Percentiles rank a stretch among this genome's conserved stretches.
Conservation (phyloP, 345 rosid species). For the Brassica cretica region DNA sequence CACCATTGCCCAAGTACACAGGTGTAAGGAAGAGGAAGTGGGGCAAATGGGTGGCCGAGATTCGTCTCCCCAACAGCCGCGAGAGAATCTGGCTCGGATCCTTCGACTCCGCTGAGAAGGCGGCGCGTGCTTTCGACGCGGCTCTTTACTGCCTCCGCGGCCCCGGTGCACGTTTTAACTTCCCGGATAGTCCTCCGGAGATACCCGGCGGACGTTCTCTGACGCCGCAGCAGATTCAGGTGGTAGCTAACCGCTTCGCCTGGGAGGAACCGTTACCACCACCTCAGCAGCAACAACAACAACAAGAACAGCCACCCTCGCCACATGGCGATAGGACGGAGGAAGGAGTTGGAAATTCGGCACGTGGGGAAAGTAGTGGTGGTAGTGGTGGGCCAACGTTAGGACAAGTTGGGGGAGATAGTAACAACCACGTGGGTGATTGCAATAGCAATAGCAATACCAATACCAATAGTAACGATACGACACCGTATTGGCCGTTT, state of each 20-base stretch:
- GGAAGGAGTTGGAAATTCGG: neutral
- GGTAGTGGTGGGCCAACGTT: conserved; percentile 35
- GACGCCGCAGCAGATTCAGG: conserved; percentile 57
- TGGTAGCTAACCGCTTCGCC: conserved; percentile 56
- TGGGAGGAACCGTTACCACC: conserved; percentile 20
- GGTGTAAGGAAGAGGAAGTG: conserved; percentile 91
- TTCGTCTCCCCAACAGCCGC: conserved; percentile 85
- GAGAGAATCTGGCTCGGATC: conserved; percentile 94
- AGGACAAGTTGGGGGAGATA: conserved; percentile 31
- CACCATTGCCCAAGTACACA: conserved; percentile 54
- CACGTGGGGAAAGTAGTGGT: conserved; percentile 35
- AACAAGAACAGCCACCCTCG: neutral
- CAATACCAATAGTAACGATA: neutral
- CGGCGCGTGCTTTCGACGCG: conserved; percentile 94
- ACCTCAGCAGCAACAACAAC: neutral
- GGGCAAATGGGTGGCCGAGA: conserved; percentile 97
- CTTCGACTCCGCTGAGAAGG: conserved; percentile 67
- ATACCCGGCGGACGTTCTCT: conserved; percentile 48
- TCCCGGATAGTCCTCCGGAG: conserved; percentile 62
- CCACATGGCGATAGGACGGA: conserved; percentile 24
- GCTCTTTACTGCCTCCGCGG: conserved; percentile 78
- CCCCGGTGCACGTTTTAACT: conserved; percentile 58
- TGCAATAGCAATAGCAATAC: neutral
- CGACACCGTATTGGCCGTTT: conserved; percentile 33
- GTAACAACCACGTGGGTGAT: neutral